Conservation (phyloP, 495 filamentous ascomycete genomes). For the Podospora sp. region DNA sequence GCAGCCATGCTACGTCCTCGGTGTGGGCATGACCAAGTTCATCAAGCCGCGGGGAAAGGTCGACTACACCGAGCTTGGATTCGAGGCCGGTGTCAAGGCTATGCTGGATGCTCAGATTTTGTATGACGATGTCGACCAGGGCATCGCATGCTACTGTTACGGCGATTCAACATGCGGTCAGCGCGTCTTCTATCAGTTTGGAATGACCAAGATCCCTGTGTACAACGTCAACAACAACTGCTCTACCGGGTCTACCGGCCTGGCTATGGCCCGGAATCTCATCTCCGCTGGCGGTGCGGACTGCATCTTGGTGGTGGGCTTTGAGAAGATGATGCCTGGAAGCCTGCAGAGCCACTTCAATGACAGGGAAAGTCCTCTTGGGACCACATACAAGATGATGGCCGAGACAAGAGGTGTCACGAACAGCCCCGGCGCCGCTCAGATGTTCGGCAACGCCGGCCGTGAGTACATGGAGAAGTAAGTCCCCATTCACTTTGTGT, state of each 20-base stretch:
- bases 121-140: conserved; percentile 95
- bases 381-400: conserved; percentile 77
- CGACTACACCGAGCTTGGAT: conserved; percentile 87
- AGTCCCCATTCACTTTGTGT: conserved; percentile 23
- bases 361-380: conserved; percentile 76
- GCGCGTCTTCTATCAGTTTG: conserved; percentile 98
- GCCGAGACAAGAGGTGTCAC: conserved; percentile 73
- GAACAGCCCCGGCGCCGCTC: conserved; percentile 81
- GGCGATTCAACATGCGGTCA: conserved; percentile 95
- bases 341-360: conserved; percentile 77
- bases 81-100: conserved; percentile 93
- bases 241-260: conserved; percentile 85
- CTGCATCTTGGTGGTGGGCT: conserved; percentile 88
- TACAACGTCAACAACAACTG: conserved; percentile 99
- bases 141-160: conserved; percentile 97
- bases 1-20: conserved; percentile 74
- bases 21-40: conserved; percentile 99
- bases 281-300: conserved; percentile 79
- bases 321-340: conserved; percentile 98
- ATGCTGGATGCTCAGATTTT: conserved; percentile 93
- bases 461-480: conserved; percentile 94
- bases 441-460: conserved; percentile 96
- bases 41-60: conserved; percentile 95
- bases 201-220: conserved; percentile 93
- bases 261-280: conserved; percentile 80